Base-by-base conservation (phyloP, 495 filamentous ascomycete genomes). In the Hyaloscypha variabilis region DNA sequence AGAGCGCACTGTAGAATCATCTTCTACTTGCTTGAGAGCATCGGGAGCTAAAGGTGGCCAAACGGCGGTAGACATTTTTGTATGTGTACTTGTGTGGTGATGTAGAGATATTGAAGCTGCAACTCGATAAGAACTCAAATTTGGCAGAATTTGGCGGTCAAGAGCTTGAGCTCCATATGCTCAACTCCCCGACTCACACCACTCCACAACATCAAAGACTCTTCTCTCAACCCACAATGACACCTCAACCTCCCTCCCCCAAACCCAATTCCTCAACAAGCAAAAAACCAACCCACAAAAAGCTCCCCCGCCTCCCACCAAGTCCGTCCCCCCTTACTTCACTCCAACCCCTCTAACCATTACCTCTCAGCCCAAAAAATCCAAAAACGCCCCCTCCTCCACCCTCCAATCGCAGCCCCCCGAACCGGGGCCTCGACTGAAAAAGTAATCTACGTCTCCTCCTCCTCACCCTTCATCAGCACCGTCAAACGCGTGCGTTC, bases 391-490 rank as follows among this genome's bases (percentile, higher is more conserved):
- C 90, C 91, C 14, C 83, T 96, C 74, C 84, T 87, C 23, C 91
- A 89, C 77, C 86, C 86, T 46, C 78, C 84, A 56, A 84, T 89
- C 58, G 77, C 87, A 69, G 81, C 85, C 54, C 86, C 86, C 66
- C 82, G 78, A 76, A 70, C 82, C 62, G 80, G 77, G 66, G 67
- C 80, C 64, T 67, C 71, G 51, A 70, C 79, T 50, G 81, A 80
- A 17, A 91, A 91, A 75, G 75, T 87, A 67, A 81, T 99, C 81
- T 97, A 97, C 78, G 79, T 97, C n/a, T 88, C 89, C 11, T 75
- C 86, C 54, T 77, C 76, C 3, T 87, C 93, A 0, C 90, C 91
- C 14, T 92, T 96, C 81, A 88, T 96, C 76, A 85, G 88, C n/a
- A 84, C 87, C 14, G 83, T 97, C 19, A 91, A 92, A 76, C 91